Evolutionary conservation across 768 basidiomycete genomes (phyloP).

Genomic region (Pulveroboletus sp.): DNA sequence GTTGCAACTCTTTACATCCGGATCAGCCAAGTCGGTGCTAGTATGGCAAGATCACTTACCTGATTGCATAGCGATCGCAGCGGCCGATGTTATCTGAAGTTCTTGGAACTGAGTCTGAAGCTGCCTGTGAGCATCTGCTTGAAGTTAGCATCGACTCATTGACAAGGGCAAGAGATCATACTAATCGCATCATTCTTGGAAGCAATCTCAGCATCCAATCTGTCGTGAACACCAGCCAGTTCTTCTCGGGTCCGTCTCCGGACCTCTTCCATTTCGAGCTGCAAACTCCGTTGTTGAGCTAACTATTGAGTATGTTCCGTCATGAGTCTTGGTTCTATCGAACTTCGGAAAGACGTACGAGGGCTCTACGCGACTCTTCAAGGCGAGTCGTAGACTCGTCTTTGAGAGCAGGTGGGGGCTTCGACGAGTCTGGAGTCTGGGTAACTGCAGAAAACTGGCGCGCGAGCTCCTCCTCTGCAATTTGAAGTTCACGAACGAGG

Average conservation of each 20-base stretch:
- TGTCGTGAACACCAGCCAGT: conserved; percentile 47
- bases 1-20: conserved; percentile 48
- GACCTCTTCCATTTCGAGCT: conserved; percentile 61
- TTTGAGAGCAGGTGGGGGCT: conserved; percentile 47
- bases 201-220: conserved; percentile 46
- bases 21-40: not conserved
- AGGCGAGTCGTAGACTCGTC: conserved; percentile 36
- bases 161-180: conserved; percentile 26
- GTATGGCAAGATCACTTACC: conserved; percentile 34
- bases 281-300: conserved; percentile 59
- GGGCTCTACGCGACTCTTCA: conserved; percentile 66
- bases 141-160: not conserved
- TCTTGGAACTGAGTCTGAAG: conserved; percentile 59
- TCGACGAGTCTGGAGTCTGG: conserved; percentile 34
- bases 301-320: conserved; percentile 36
- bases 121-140: conserved; percentile 52
- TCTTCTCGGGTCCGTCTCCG: conserved; percentile 64
- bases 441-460: conserved; percentile 24
- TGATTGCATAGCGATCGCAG: conserved; percentile 55
- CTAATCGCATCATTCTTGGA: conserved; percentile 57
- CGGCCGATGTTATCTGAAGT: conserved; percentile 52
- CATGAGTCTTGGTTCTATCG: not conserved
- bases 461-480: conserved; percentile 43
- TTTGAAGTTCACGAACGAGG: conserved; percentile 58
- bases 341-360: conserved; percentile 38